Evolutionary conservation across 2,329 filamentous ascomycete genomes (phyloP), one percentile per base, ranked within the genome.

Genomic region (Colletotrichum lentis): DNA sequence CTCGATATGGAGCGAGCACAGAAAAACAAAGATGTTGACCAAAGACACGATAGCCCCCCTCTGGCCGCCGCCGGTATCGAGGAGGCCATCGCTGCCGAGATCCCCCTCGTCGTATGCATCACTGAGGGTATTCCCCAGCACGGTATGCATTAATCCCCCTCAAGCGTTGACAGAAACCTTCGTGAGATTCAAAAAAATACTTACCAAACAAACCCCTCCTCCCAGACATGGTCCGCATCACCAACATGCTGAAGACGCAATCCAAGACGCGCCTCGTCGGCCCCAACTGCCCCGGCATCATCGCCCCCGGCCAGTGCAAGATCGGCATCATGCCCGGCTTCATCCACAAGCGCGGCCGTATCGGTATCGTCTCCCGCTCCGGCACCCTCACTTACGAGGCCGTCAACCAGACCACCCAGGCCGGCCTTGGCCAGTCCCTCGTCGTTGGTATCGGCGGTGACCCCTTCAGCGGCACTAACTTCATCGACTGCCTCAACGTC

Each of bases 311-410:
- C 76, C 95, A 97, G 89, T 99, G 96, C 90, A 99, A 99, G 87
- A 98, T 99, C 78, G 96, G 96, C 79, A 99, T 99, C 85, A 98
- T 99, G 96, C 93, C 96, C 73, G 96, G 96, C 77, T 97, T 98
- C 88, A 98, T 99, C 85, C 96, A 99, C 90, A 98, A 98, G 89
- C 93, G 94, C 82, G 96, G 96, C 76, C 94, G 96, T 81, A 94
- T 99, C 79, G 96, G 96, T 78, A 98, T 99, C 81, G 96, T 99
- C 82, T 97, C 94, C 76, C 92, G 96, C 76, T 98, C 96, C 78
- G 96, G 96, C 77, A 99, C 96, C 74, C 90, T 99, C 72, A 99
- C 96, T 78, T 99, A 99, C 86, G 96, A 99, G 86, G 96, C 96
- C 78, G 96, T 99, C 83, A 98, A 98, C 88, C 96, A 99, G 85